Base-by-base conservation (phyloP, 176 grass and related monocot genomes). In the Zoysia japonica region DNA sequence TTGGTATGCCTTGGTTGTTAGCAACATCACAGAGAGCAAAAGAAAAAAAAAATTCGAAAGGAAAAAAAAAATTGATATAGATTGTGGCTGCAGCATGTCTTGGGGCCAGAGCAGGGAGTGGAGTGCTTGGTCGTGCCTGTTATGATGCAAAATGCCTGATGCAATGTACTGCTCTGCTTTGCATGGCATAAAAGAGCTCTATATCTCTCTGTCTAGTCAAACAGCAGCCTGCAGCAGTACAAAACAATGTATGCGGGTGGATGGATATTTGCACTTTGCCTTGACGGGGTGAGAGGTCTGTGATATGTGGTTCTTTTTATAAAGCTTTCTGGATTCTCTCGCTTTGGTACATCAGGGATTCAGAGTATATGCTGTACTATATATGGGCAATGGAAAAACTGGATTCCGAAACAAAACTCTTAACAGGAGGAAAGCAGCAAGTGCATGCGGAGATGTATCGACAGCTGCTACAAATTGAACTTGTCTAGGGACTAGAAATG, bases 291-390 rank as follows among this genome's bases (percentile, higher is more conserved):
- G 80, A 87, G 80, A 86, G 75, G 53, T 62, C 37, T 86, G 72
- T 80, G 63, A 56, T 80, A 64, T 80, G 55, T 83, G 76, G 70
- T 84, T 87, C 84, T 90, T 87, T 90, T 90, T 62, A 80, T 87
- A 80, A 87, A 90, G 88, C 80, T 87, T 46, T 47, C 37, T 76
- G 70, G 80, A 84, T 87, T 90, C 84, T 90, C 76, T 90, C 76
- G 76, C 75, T 54, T 85, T 71, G 65, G 76, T 71, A 45, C 80
- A 68, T 73, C 64, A 75, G 70, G 36, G 70, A 71, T 67, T 89
- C 87, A 82, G 83, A 85, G 52, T 41, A 82, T 65, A 57, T 79
- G 77, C 65, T 82, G 71, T 85, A 89, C 78, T 57, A 77, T 79
- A 54, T 81, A 51, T 67, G 42, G 78, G 78, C 82, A 85, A 61